Conservation (phyloP, 2,329 filamentous ascomycete species). For the Neoscytalidium dimidiatum region DNA sequence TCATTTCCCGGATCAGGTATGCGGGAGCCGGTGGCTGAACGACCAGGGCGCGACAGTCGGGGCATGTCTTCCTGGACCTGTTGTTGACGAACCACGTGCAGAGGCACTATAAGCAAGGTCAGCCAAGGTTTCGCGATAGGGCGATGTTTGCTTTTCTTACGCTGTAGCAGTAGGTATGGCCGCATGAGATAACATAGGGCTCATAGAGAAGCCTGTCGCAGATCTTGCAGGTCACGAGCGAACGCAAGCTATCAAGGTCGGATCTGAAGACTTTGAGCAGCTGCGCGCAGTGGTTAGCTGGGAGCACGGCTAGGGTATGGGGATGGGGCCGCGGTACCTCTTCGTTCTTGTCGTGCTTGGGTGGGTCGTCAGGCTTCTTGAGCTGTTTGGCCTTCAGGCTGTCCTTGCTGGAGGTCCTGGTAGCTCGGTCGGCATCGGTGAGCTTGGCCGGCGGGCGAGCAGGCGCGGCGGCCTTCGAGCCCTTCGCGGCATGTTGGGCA, state of each 20-base stretch:
- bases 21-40: slow-evolving; percentile 63
- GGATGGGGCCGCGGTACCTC: slow-evolving; percentile 31
- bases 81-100: slow-evolving; percentile 58
- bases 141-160: slow-evolving; percentile 41
- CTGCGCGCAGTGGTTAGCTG: slow-evolving; percentile 32
- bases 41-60: slow-evolving; percentile 65
- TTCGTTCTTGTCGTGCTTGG: slow-evolving; percentile 36
- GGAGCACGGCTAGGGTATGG: neutral
- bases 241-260: slow-evolving; percentile 63
- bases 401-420: slow-evolving; percentile 38
- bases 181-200: slow-evolving; percentile 67
- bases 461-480: neutral
- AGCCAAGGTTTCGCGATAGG: slow-evolving; percentile 29
- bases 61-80: slow-evolving; percentile 64
- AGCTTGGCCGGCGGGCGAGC: slow-evolving; percentile 32
- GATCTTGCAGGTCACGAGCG: slow-evolving; percentile 66
- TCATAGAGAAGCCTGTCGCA: slow-evolving; percentile 70
- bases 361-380: slow-evolving; percentile 35
- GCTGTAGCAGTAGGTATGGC: slow-evolving; percentile 72
- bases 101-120: slow-evolving; percentile 51
- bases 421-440: slow-evolving; percentile 31
- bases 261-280: slow-evolving; percentile 41
- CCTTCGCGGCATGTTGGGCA: neutral
- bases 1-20: slow-evolving; percentile 66
- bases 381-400: slow-evolving; percentile 41